phyloP scores from a whole-genome alignment of 2,329 filamentous ascomycete species.

The Fonsecaea monophora region DNA sequence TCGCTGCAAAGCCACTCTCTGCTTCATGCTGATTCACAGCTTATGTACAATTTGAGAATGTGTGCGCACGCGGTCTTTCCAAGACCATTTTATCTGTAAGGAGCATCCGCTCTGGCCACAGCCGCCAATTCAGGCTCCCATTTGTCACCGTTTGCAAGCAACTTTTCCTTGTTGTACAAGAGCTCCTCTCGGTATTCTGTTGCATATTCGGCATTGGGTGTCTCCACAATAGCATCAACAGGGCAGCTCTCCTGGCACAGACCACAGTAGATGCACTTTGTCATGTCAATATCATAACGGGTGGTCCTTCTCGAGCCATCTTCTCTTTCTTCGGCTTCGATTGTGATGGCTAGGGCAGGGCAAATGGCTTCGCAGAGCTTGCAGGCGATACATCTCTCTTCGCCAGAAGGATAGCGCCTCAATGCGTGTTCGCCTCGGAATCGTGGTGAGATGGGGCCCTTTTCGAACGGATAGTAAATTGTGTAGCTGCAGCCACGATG shows the following conservation, averaged over 20 bases:
- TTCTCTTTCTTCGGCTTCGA: conserved; percentile 96
- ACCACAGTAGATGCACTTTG: conserved; percentile 99
- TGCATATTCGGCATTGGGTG: conserved; percentile 75
- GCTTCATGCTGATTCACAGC: conserved; percentile 14
- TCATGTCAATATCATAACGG: conserved; percentile 99
- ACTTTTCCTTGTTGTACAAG: conserved; percentile 97
- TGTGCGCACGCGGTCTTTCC: not conserved
- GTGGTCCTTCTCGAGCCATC: conserved; percentile 95
- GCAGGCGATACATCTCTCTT: conserved; percentile 99
- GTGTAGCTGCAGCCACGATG: conserved; percentile 72
- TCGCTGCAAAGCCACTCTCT: not conserved
- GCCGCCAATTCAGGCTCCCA: conserved; percentile 98
- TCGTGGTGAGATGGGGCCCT: conserved; percentile 95
- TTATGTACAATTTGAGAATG: conserved; percentile 32
- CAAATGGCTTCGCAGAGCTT: conserved; percentile 99
- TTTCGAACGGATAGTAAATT: conserved; percentile 98
- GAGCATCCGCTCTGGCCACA: conserved; percentile 87
- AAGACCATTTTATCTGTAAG: conserved; percentile 71
- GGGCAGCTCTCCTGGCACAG: conserved; percentile 99
- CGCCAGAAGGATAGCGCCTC: conserved; percentile 92
- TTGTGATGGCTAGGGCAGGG: conserved; percentile 97
- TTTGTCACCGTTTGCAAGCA: conserved; percentile 87
- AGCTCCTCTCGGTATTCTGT: conserved; percentile 88
- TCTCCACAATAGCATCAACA: conserved; percentile 89
- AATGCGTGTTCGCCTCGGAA: conserved; percentile 98